A percentile compares a stretch with the other conserved stretches of the same genome.
Evolutionary conservation across 2,329 filamentous ascomycete genomes (phyloP).

Genomic region (Xylariaceae sp.): DNA sequence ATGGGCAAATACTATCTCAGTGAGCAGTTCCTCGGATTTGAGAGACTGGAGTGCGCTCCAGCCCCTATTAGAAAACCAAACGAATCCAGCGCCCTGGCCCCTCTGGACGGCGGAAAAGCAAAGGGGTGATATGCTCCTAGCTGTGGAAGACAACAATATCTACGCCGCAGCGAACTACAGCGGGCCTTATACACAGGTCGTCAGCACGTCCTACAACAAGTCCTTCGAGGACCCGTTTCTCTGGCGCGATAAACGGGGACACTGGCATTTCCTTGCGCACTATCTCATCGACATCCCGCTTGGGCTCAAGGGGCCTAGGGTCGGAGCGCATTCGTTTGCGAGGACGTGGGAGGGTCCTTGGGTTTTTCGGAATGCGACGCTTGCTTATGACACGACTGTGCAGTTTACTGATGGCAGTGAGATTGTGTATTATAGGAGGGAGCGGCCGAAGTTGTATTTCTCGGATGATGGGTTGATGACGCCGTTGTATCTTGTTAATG

Average conservation of each 20-base stretch:
- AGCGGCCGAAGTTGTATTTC: slow-evolving; percentile 47
- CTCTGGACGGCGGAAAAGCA: slow-evolving; percentile 29
- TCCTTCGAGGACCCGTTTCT: slow-evolving; percentile 29
- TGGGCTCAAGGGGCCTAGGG: slow-evolving; percentile 23
- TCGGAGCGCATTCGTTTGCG: slow-evolving; percentile 24
- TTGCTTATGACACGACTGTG: slow-evolving; percentile 25
- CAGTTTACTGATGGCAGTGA: slow-evolving; percentile 38
- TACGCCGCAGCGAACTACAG: slow-evolving; percentile 27
- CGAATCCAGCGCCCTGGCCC: slow-evolving; percentile 40
- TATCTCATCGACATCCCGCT: slow-evolving; percentile 26
- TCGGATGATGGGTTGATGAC: slow-evolving; percentile 42
- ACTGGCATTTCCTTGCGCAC: slow-evolving; percentile 29
- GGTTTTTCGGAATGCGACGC: slow-evolving; percentile 21
- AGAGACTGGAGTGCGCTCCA: slow-evolving; percentile 16
- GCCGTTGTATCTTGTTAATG: slow-evolving; percentile 44
- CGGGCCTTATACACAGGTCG: slow-evolving; percentile 24
- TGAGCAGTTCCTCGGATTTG: slow-evolving; percentile 27
- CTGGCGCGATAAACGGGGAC: slow-evolving; percentile 26
- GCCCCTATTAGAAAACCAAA: slow-evolving; percentile 24
- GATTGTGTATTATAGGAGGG: slow-evolving; percentile 39
- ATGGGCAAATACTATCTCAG: slow-evolving; percentile 30
- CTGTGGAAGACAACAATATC: slow-evolving; percentile 34
- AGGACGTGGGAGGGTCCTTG: slow-evolving; percentile 20
- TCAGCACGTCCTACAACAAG: slow-evolving; percentile 23
- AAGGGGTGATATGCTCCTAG: slow-evolving; percentile 30